Conservation (phyloP, 768 basidiomycete species). For the Lentinula edodes region DNA sequence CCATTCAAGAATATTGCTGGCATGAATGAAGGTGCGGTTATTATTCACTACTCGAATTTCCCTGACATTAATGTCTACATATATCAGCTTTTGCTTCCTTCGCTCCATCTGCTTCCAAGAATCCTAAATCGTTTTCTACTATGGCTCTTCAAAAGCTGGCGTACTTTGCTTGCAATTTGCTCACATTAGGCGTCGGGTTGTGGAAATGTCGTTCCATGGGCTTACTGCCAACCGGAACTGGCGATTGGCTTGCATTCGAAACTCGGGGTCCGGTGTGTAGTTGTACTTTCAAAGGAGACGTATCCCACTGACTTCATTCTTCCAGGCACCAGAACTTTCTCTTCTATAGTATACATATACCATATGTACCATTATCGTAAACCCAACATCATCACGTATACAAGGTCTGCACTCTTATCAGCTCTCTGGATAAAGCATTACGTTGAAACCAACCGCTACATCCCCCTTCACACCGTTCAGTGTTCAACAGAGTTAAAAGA, state of each 20-base stretch:
- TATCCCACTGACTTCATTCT: neutral
- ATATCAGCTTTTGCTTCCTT: slow-evolving; percentile 64
- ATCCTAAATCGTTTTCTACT: slow-evolving; percentile 44
- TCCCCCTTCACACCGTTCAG: no score
- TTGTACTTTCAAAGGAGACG: neutral
- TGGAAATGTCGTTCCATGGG: slow-evolving; percentile 97
- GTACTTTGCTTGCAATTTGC: slow-evolving; percentile 66
- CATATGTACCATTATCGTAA: neutral
- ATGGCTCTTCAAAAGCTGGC: slow-evolving; percentile 66
- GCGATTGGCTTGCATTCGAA: slow-evolving; percentile 95
- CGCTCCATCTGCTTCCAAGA: slow-evolving; percentile 54
- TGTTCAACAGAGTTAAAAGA: no score
- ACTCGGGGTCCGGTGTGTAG: slow-evolving; percentile 63
- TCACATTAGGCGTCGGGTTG: slow-evolving; percentile 78
- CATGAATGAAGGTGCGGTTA: slow-evolving; percentile 67
- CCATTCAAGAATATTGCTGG: slow-evolving; percentile 81
- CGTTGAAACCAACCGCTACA: no score
- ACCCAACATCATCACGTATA: neutral
- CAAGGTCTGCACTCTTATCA: neutral
- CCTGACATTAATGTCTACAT: neutral
- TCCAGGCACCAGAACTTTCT: slow-evolving; percentile 1
- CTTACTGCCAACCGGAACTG: slow-evolving; percentile 82
- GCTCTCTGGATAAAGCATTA: neutral
- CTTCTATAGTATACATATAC: neutral
- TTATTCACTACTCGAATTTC: neutral